Base-by-base conservation (phyloP, 75 land plant genomes). In the Azolla pinnata region DNA sequence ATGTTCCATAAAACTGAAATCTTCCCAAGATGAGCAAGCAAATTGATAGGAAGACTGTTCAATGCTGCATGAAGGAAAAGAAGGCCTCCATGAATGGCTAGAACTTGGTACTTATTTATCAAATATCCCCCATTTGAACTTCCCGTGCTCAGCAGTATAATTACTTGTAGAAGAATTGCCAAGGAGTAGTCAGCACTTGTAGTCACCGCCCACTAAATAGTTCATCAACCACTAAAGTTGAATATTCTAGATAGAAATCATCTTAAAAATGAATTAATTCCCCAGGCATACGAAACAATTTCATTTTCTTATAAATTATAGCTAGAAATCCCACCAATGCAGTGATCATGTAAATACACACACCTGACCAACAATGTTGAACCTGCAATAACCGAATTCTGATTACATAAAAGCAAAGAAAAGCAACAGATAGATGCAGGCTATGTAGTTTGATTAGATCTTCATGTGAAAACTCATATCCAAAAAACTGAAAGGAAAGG, bases 331-430 rank as follows among this genome's bases (percentile, higher is more conserved):
- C 10, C 42, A 38, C 42, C 42, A 7, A 38, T 38, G 42, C 42
- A 38, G 14, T 7, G 10, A 38, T 7, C 42, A 7, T 38, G 14
- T 38, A 56, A 40, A 7, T 38, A 18, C 40, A 31, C 53, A 20
- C 31, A 87, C 91, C 91, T 87, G 91, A 17, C 90, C 95, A 64
- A 88, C 81, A 51, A 86, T 81, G 69, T 88, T 88, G 61, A 79
- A 88, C 95, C 90, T 86, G 90, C 7, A 38, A 38, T 7, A 7
- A 38, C 14, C 42, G 14, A 14, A 38, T 7, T 14, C 7, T 38
- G 42, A 38, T 38, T 7, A 38, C 10, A 7, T 38, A 38, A 7
- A n/a, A n/a, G n/a, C n/a, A n/a, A n/a, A n/a, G n/a, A n/a, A n/a
- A n/a, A n/a, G n/a, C n/a, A n/a, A n/a, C n/a, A n/a, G n/a, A n/a